Conservation (phyloP, 305 asterid genomes). For the Solanum hybrid region DNA sequence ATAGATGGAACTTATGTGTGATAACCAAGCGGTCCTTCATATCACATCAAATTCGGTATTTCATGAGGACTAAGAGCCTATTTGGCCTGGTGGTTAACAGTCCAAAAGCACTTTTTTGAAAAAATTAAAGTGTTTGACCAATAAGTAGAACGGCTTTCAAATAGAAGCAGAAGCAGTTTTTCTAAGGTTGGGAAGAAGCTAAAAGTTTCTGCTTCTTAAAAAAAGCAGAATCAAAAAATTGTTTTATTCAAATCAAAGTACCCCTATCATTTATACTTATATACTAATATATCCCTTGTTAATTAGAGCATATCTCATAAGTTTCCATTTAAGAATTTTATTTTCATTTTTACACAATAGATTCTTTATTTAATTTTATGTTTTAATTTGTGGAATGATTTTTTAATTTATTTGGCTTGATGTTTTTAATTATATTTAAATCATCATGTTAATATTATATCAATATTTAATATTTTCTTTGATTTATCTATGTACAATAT, state of each 20-base stretch:
- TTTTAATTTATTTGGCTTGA: not conserved
- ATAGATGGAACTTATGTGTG: not conserved
- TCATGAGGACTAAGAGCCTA: not conserved
- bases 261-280: not conserved
- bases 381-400: not conserved
- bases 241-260: not conserved
- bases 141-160: not conserved
- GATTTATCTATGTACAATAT: not conserved
- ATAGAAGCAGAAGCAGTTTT: not conserved
- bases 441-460: not conserved
- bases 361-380: not conserved
- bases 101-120: not conserved
- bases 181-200: not conserved
- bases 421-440: not conserved
- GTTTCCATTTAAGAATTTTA: not conserved
- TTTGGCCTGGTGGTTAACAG: not conserved
- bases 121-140: not conserved
- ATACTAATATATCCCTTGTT: not conserved
- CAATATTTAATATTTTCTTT: not conserved
- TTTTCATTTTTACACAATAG: not conserved
- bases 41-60: not conserved
- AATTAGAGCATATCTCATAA: not conserved
- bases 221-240: not conserved
- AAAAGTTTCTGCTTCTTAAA: not conserved
- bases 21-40: not conserved